Evolutionary conservation across 164 flowering plant species (phyloP).

Genomic region (Nymphaea thermarum): DNA sequence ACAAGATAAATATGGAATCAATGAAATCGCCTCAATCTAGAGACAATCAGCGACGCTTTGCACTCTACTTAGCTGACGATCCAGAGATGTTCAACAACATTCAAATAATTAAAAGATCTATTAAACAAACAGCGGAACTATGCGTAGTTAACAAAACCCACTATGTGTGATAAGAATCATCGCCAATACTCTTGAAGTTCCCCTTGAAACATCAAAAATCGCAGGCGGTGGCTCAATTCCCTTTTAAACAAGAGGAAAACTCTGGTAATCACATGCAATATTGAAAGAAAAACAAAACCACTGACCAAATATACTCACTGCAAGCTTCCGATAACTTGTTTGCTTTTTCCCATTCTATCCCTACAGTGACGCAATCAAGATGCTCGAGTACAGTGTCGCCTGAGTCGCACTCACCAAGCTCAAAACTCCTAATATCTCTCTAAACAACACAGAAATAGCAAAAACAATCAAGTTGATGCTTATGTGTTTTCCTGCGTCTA

Average conservation of each 20-base stretch:
- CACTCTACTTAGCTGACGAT: too few species aligned
- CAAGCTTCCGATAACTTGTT: slow-evolving; percentile 38
- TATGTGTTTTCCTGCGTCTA: too few species aligned
- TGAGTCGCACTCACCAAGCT: slow-evolving; percentile 41
- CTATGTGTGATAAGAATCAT: not conserved
- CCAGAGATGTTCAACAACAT: too few species aligned
- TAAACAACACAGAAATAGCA: not conserved
- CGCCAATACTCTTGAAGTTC: not conserved
- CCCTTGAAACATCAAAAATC: not conserved
- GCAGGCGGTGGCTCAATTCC: not conserved
- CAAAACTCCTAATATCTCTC: slow-evolving; percentile 25
- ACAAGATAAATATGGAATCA: too few species aligned
- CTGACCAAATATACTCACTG: slow-evolving; percentile 43
- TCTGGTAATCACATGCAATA: not conserved
- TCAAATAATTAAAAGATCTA: not conserved
- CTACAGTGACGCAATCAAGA: slow-evolving; percentile 47
- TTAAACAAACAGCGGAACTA: too few species aligned
- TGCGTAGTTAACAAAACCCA: not conserved
- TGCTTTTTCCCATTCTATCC: slow-evolving; percentile 49
- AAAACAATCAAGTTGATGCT: not conserved
- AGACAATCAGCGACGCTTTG: too few species aligned
- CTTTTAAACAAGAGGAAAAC: not conserved
- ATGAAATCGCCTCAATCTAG: too few species aligned
- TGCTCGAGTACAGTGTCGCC: slow-evolving; percentile 53
- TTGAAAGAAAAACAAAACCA: slow-evolving; percentile 4